Conservation (phyloP, 208 protist species). For the Novymonas esmeraldas region DNA sequence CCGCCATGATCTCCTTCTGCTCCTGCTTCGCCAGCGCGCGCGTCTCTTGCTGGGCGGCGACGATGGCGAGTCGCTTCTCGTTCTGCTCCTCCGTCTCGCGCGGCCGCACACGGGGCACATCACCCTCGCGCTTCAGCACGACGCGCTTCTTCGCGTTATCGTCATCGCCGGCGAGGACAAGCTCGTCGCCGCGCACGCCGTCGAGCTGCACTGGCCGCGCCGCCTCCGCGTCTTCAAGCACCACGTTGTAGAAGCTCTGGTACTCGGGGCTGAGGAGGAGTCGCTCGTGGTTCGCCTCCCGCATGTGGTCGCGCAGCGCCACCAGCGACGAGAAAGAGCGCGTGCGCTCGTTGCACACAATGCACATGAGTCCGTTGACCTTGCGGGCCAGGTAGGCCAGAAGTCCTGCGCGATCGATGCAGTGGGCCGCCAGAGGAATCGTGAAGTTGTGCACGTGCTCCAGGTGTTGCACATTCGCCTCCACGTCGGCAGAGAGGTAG, state of each 20-base stretch:
- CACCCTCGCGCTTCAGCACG: conserved; percentile 63
- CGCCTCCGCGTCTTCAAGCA: conserved; percentile 60
- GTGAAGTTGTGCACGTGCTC: conserved; percentile 64
- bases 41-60: conserved; percentile 59
- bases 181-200: conserved; percentile 44
- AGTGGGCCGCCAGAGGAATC: conserved; percentile 75
- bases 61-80: conserved; percentile 61
- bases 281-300: conserved; percentile 76
- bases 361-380: conserved; percentile 86
- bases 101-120: conserved; percentile 66
- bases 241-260: conserved; percentile 79
- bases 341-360: conserved; percentile 89
- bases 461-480: conserved; percentile 74
- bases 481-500: conserved; percentile 38
- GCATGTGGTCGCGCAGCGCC: conserved; percentile 87
- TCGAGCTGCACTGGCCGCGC: conserved; percentile 49
- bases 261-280: conserved; percentile 85
- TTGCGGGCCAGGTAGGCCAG: conserved; percentile 86
- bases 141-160: conserved; percentile 34
- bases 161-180: conserved; percentile 38
- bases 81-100: conserved; percentile 62
- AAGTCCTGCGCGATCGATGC: conserved; percentile 62
- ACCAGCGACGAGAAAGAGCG: conserved; percentile 69
- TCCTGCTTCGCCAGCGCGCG: conserved; percentile 63
- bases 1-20: conserved; percentile 58